phyloP scores from a whole-genome alignment of 1,139 yeast genomes.

The Suhomyces wounanorum region DNA sequence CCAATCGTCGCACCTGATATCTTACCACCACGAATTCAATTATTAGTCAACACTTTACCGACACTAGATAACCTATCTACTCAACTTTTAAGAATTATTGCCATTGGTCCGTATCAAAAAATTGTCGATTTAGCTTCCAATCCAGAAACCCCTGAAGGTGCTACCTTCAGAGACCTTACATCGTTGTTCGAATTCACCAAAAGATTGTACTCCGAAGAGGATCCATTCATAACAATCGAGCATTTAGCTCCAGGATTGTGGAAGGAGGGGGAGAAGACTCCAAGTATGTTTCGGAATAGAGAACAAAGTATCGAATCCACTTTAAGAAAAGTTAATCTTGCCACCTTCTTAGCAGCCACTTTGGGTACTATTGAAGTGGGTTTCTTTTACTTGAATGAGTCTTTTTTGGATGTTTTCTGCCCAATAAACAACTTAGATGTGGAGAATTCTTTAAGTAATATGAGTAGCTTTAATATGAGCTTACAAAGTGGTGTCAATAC shows the following conservation, averaged over 20 bases:
- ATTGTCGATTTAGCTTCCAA: constrained; percentile 71
- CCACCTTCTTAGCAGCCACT: constrained; percentile 84
- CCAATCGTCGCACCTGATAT: constrained; percentile 57
- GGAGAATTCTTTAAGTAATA: constrained; percentile 41
- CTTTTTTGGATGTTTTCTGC: constrained; percentile 81
- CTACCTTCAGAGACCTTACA: constrained; percentile 70
- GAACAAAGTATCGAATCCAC: constrained; percentile 71
- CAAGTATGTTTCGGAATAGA: constrained; percentile 55
- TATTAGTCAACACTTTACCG: constrained; percentile 66
- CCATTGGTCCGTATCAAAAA: constrained; percentile 71
- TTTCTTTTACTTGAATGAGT: constrained; percentile 79
- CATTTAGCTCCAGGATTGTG: constrained; percentile 67
- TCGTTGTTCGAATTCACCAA: constrained; percentile 76
- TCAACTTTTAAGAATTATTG: constrained; percentile 68
- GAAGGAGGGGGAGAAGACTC: constrained; percentile 63
- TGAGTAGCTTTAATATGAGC: constrained; percentile 37
- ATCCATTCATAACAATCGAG: constrained; percentile 65
- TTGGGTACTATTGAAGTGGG: constrained; percentile 86
- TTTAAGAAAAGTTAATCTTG: constrained; percentile 78
- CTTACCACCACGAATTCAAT: constrained; percentile 61
- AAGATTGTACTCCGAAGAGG: constrained; percentile 61
- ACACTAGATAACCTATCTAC: constrained; percentile 74
- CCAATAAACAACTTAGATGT: constrained; percentile 56
- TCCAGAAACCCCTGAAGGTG: constrained; percentile 72
- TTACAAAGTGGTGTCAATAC: constrained; percentile 41